Percentiles rank a stretch among this genome's conserved stretches.
Evolutionary conservation across 164 flowering plant species (phyloP).

Genomic region (Kalanchoe fedtschenkoi): DNA sequence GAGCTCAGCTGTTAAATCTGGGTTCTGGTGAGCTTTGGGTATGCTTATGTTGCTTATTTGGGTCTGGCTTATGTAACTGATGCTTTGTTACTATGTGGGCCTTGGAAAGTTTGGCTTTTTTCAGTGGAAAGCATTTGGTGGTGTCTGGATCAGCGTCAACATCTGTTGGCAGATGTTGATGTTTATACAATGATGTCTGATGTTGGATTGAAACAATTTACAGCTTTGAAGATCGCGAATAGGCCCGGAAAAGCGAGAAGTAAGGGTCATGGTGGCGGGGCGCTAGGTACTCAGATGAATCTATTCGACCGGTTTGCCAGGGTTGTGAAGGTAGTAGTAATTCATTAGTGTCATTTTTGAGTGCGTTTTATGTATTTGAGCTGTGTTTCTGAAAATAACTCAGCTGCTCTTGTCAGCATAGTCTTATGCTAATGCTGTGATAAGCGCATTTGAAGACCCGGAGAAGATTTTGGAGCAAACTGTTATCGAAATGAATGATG

Average conservation of each 20-base stretch:
- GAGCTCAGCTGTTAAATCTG: no score
- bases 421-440: constrained; percentile 88
- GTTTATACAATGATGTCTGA: neutral
- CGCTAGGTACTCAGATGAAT: neutral
- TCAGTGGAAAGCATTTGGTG: no score
- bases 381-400: neutral
- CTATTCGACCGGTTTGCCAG: constrained; percentile 31
- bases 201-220: neutral
- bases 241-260: constrained; percentile 8
- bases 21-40: no score
- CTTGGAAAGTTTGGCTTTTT: no score
- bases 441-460: constrained; percentile 90
- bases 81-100: no score
- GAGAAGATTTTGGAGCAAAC: constrained; percentile 93
- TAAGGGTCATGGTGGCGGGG: neutral
- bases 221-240: constrained; percentile 13
- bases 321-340: neutral
- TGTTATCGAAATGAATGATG: constrained; percentile 93
- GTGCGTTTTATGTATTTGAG: neutral
- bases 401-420: constrained; percentile 20
- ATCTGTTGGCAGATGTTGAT: no score
- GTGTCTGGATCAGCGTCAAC: neutral
- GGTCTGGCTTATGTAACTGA: neutral
- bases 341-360: neutral
- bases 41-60: neutral